Base-by-base conservation (phyloP, 305 asterid genomes). In the Solanum hybrid region DNA sequence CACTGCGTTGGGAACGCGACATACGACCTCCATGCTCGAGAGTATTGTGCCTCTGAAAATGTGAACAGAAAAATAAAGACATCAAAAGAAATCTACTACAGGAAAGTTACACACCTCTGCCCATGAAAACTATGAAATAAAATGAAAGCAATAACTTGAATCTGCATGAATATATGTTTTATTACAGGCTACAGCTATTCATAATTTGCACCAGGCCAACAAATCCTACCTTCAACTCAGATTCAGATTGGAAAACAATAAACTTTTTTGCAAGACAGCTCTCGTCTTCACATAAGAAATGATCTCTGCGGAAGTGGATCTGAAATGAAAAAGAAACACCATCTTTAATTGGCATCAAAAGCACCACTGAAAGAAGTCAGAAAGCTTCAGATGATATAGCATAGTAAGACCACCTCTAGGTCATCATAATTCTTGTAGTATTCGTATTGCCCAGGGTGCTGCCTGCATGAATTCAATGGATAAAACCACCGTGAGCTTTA, bases 1-100 rank as follows among this genome's bases (percentile, higher is more conserved):
- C 99, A 93, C 90, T 96, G 79, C 99, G 98, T 93, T 94, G 92
- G 86, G 98, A 93, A 91, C 99, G 98, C 76, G 99, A 96, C 99
- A 97, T 97, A 69, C 94, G 98, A 78, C 99, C 99, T 88, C 95
- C 99, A 84, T 98, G 99, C 94, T 95, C 99, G 89, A 91, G 36
- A 9, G 99, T 92, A 90, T 95, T 97, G 93, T 98, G 99, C 94
- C 98, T 95, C 99, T 98, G 95, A 89, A 91, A 84, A 89, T 75
- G 85, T 17, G 88, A 91, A 66, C 79, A 86, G 71, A 69, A 79
- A 89, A 91, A 72, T 24, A 1, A 87, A 69, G 82, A 77, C 86
- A 86, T 77, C 77, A 90, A 85, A 35, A 42, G 79, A 75, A 88
- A 88, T 40, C 46, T 34, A 77, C 31, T 17, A 20, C 56, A 73